phyloP scores from a whole-genome alignment of 2,329 filamentous ascomycete genomes.

The Fusarium neocosmosporiellum region DNA sequence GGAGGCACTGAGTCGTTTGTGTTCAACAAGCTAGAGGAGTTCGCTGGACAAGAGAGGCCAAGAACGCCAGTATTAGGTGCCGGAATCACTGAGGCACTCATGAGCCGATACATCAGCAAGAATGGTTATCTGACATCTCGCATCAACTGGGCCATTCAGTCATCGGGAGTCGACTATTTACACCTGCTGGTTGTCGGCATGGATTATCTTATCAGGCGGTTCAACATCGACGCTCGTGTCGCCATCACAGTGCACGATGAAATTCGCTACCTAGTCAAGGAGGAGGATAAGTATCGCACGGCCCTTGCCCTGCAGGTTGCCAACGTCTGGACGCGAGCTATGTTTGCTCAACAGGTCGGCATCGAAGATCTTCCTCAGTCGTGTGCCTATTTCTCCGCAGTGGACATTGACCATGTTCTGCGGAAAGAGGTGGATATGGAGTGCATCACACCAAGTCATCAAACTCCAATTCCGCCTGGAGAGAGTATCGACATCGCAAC shows the following conservation, averaged over 20 bases:
- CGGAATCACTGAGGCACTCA: slow-evolving; percentile 94
- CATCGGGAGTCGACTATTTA: slow-evolving; percentile 95
- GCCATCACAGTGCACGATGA: slow-evolving; percentile 98
- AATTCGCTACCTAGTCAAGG: slow-evolving; percentile 90
- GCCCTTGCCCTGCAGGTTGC: slow-evolving; percentile 94
- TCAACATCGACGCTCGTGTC: slow-evolving; percentile 85
- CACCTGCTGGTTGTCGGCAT: slow-evolving; percentile 93
- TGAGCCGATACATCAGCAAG: slow-evolving; percentile 86
- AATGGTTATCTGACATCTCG: slow-evolving; percentile 94
- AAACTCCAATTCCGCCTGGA: slow-evolving; percentile 80
- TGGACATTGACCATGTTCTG: slow-evolving; percentile 96
- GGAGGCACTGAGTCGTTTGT: slow-evolving; percentile 97
- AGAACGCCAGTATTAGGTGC: slow-evolving; percentile 93
- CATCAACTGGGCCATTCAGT: slow-evolving; percentile 99
- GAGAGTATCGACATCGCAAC: slow-evolving; percentile 85
- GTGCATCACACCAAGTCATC: slow-evolving; percentile 91
- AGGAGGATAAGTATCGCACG: slow-evolving; percentile 86
- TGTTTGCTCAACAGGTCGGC: slow-evolving; percentile 97
- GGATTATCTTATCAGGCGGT: slow-evolving; percentile 91
- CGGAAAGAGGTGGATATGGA: slow-evolving; percentile 99
- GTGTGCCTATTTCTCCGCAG: slow-evolving; percentile 94
- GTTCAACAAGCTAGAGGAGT: slow-evolving; percentile 98
- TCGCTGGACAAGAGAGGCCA: slow-evolving; percentile 92
- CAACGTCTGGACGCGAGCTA: slow-evolving; percentile 96
- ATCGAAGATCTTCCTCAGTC: slow-evolving; percentile 94